Conservation (phyloP, 805 yeast species). For the Ogataea henricii region DNA sequence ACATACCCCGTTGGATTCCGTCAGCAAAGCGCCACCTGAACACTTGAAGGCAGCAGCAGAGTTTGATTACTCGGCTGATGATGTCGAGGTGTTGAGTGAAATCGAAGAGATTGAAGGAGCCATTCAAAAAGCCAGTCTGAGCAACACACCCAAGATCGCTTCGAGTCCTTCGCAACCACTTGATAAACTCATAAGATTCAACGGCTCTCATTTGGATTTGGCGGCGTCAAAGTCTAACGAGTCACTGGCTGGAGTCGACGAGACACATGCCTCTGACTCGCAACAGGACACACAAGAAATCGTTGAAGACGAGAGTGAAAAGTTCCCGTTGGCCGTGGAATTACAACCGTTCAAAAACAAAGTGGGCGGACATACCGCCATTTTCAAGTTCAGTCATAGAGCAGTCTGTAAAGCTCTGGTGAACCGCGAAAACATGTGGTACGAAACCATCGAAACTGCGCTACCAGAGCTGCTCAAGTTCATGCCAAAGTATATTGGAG, state of each 20-base stretch:
- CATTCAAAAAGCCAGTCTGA: constrained; percentile 14
- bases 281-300: constrained; percentile 3
- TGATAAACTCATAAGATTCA: not conserved
- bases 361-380: constrained; percentile 98
- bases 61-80: constrained; percentile 39
- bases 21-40: constrained; percentile 30
- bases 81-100: constrained; percentile 25
- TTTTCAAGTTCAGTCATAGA: constrained; percentile 83
- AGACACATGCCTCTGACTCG: not conserved
- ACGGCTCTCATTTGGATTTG: not conserved
- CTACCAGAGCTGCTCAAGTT: constrained; percentile 78
- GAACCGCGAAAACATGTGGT: constrained; percentile 87
- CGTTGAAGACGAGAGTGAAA: constrained; percentile 29
- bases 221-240: not conserved
- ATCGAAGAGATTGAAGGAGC: constrained; percentile 30
- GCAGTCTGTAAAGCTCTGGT: constrained; percentile 95
- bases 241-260: not conserved
- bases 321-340: constrained; percentile 80
- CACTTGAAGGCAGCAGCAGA: constrained; percentile 54
- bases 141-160: not conserved
- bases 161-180: not conserved
- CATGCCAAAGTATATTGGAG: constrained; percentile 96
- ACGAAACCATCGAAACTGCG: constrained; percentile 78
- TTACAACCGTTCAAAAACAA: constrained; percentile 87
- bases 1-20: constrained; percentile 48